phyloP scores from a whole-genome alignment of 2,329 filamentous ascomycete species.

The Blastomyces parvus region DNA sequence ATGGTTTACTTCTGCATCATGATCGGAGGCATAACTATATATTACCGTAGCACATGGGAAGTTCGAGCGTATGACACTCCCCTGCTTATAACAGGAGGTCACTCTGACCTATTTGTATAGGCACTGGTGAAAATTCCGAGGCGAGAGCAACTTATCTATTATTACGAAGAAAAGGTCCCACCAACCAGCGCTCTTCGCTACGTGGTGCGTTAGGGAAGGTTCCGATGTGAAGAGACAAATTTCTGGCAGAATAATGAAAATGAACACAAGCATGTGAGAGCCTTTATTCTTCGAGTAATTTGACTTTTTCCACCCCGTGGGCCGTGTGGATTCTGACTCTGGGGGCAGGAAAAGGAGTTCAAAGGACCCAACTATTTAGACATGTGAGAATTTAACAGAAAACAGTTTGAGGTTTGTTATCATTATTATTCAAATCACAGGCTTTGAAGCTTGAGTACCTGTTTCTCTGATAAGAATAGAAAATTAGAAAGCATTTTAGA shows the following conservation, averaged over 20 bases:
- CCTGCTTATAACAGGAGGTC: not conserved
- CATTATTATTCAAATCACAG: not conserved
- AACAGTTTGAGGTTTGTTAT: not conserved
- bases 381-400: not conserved
- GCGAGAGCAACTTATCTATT: not conserved
- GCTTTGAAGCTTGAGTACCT: not conserved
- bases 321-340: not conserved
- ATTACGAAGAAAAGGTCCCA: not conserved
- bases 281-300: not conserved
- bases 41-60: not conserved
- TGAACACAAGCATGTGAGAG: conserved; percentile 6
- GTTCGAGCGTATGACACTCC: not conserved
- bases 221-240: not conserved
- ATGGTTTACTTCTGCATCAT: not conserved
- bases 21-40: not conserved
- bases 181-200: not conserved
- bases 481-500: not conserved
- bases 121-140: not conserved
- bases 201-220: not conserved
- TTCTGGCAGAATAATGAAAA: not conserved
- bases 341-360: not conserved
- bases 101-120: not conserved
- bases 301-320: conserved; percentile 3
- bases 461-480: not conserved
- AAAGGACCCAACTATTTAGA: not conserved